Evolutionary conservation across 179 eudicot species (phyloP), one percentile per base, ranked within the genome.

Genomic region (Spergularia azorica): DNA sequence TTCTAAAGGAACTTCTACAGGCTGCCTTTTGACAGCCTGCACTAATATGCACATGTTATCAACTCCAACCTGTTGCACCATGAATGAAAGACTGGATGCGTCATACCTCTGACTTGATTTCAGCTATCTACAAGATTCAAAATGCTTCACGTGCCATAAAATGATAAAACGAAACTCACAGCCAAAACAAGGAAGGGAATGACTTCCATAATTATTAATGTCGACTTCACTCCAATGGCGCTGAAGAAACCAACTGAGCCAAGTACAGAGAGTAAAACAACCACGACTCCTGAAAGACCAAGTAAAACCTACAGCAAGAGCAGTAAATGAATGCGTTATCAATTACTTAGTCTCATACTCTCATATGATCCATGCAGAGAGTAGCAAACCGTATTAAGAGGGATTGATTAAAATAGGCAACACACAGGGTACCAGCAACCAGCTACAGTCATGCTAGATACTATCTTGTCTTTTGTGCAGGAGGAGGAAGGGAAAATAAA

Each of bases 41-140:
- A 95, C 99, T 83, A 95, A 80, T 75, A 95, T 95, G 81, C 99
- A 95, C 99, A 95, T 93, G 81, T 95, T 95, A 84, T 95, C 99
- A 36, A 95, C 99, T 78, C 99, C 99, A 72, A 95, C 99, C 99
- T 95, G 88, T 75, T 59, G 20, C 65, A 41, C 46, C 56, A 73
- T 63, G n/a, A n/a, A n/a, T n/a, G n/a, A n/a, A n/a, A n/a, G n/a
- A n/a, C n/a, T n/a, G n/a, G n/a, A n/a, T n/a, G n/a, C n/a, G n/a
- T 26, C 32, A 26, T 26, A 54, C 38, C 52, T 75, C 32, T 67
- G 63, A 38, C 16, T 60, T 41, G 55, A 55, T 60, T 43, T 41
- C 17, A n/a, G 58, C 48, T n/a, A 60, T 59, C 17, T 15, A 2
- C n/a, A 56, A 38, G 36, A 60, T 76, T 71, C 46, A 76, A 51